Percentiles rank a stretch among this genome's conserved stretches.
Evolutionary conservation across 352 stramenopile genomes (phyloP).

Genomic region (Phytopythium mirpurense): DNA sequence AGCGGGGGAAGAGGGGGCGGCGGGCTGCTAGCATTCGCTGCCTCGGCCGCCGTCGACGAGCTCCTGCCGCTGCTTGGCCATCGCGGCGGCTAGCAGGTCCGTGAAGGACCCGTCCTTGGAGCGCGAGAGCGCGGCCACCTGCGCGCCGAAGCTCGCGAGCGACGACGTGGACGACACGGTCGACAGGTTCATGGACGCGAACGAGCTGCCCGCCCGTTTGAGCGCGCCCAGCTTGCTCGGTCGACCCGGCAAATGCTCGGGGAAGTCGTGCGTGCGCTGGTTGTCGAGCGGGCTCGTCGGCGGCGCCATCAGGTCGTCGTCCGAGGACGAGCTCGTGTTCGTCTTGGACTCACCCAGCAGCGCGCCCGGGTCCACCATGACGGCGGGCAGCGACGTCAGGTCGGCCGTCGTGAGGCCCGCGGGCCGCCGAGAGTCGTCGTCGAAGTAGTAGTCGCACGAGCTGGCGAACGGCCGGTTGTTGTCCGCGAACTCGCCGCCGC

Average conservation of each 20-base stretch:
- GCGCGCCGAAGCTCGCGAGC: conserved; percentile 30
- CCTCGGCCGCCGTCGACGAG: conserved; percentile 4
- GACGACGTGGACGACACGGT: conserved; percentile 44
- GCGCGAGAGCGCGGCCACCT: conserved; percentile 28
- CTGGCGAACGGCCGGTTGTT: conserved; percentile 24
- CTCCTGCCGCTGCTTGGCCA: conserved; percentile 30
- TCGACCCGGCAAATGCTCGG: not conserved
- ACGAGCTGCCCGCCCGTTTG: conserved; percentile 29
- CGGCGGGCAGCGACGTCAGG: conserved; percentile 10
- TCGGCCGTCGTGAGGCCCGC: conserved; percentile 23
- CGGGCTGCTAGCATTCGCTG: conserved; percentile 3
- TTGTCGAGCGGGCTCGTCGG: conserved; percentile 13
- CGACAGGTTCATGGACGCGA: conserved; percentile 33
- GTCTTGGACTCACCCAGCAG: conserved; percentile 8
- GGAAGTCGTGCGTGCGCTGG: conserved; percentile 18
- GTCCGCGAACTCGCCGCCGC: conserved; percentile 13
- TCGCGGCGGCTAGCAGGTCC: conserved; percentile 17
- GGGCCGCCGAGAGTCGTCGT: conserved; percentile 8
- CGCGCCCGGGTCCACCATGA: conserved; percentile 7
- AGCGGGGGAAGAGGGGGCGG: not conserved
- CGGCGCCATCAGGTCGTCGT: conserved; percentile 7
- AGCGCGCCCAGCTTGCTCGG: conserved; percentile 6
- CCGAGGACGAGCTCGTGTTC: conserved; percentile 6
- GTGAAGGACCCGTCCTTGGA: conserved; percentile 26
- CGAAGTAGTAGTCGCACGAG: conserved; percentile 6